Evolutionary conservation across 2,329 filamentous ascomycete genomes (phyloP).

Genomic region (Pseudopyrenochaeta lycopersici): DNA sequence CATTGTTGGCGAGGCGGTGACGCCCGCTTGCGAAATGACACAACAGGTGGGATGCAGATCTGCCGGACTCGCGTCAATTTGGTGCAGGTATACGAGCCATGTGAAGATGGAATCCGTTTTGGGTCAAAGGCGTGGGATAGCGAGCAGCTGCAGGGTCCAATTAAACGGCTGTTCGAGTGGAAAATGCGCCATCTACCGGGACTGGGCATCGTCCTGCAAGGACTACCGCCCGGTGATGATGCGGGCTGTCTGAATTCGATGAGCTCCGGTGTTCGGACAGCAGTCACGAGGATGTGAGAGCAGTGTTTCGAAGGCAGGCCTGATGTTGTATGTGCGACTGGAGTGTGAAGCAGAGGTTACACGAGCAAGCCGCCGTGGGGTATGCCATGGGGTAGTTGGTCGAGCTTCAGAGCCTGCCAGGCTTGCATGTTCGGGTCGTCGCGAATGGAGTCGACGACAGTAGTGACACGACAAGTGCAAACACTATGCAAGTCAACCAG

Average conservation of each 20-base stretch:
- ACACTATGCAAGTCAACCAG: conserved; percentile 25
- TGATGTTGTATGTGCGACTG: conserved; percentile 6
- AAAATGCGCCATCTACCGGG: conserved; percentile 18
- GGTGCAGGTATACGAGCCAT: conserved; percentile 19
- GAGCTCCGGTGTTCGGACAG: conserved; percentile 22
- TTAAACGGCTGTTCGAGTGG: conserved; percentile 20
- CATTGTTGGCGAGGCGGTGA: conserved; percentile 6
- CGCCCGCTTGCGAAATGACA: conserved; percentile 15
- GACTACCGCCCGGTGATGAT: conserved; percentile 10
- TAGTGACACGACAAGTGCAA: conserved; percentile 2
- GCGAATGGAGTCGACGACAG: conserved; percentile 6
- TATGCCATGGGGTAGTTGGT: conserved; percentile 2
- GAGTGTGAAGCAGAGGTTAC: conserved; percentile 6
- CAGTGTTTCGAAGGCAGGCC: conserved; percentile 16
- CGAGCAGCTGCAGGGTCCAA: conserved; percentile 41
- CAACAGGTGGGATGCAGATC: conserved; percentile 20
- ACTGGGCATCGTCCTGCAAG: conserved; percentile 14
- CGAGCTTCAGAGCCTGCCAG: conserved; percentile 4
- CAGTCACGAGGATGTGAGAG: conserved; percentile 27
- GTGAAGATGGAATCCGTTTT: conserved; percentile 12
- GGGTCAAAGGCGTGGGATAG: conserved; percentile 18
- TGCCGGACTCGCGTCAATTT: conserved; percentile 10
- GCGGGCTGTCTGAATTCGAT: conserved; percentile 13
- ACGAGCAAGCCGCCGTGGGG: conserved; percentile 14
- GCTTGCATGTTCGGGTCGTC: conserved; percentile 13